Conservation (phyloP, 2,329 filamentous ascomycete genomes). For the Diaporthe sp. region DNA sequence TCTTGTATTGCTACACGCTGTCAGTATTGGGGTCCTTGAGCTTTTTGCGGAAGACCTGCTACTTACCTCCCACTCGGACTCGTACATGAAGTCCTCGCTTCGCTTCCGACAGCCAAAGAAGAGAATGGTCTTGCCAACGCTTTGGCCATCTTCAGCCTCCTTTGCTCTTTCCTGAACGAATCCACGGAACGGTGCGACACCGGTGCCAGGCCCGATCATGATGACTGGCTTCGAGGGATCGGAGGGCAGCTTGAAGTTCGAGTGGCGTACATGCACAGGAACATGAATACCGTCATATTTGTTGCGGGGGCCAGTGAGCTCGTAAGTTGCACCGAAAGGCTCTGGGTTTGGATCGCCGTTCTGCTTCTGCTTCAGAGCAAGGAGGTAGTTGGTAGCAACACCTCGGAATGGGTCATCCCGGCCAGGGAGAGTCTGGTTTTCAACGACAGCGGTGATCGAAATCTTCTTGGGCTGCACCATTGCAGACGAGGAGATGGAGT, state of each 20-base stretch:
- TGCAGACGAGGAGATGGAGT: conserved; percentile 98
- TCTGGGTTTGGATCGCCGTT: conserved; percentile 87
- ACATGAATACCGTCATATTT: conserved; percentile 97
- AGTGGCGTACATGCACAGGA: conserved; percentile 95
- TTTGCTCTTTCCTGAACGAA: conserved; percentile 95
- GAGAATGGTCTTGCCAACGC: conserved; percentile 87
- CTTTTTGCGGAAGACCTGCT: neutral
- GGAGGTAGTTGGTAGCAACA: conserved; percentile 95
- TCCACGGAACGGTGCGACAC: conserved; percentile 94
- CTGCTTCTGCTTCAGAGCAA: conserved; percentile 97
- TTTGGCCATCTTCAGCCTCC: conserved; percentile 82
- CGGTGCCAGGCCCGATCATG: conserved; percentile 95
- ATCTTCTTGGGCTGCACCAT: conserved; percentile 94
- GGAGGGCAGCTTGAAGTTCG: conserved; percentile 98
- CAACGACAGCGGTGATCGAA: conserved; percentile 94
- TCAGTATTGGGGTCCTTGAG: conserved; percentile 35
- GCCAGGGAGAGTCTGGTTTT: conserved; percentile 83
- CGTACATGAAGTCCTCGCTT: conserved; percentile 93
- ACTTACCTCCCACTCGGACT: conserved; percentile 91
- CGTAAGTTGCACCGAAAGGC: conserved; percentile 87
- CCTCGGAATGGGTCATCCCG: conserved; percentile 86
- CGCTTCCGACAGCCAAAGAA: conserved; percentile 96
- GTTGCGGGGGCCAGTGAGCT: conserved; percentile 90
- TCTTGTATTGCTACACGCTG: conserved; percentile 78
- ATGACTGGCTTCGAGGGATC: conserved; percentile 95